phyloP scores from a whole-genome alignment of 164 flowering plant genomes.

The Nymphaea colorata region DNA sequence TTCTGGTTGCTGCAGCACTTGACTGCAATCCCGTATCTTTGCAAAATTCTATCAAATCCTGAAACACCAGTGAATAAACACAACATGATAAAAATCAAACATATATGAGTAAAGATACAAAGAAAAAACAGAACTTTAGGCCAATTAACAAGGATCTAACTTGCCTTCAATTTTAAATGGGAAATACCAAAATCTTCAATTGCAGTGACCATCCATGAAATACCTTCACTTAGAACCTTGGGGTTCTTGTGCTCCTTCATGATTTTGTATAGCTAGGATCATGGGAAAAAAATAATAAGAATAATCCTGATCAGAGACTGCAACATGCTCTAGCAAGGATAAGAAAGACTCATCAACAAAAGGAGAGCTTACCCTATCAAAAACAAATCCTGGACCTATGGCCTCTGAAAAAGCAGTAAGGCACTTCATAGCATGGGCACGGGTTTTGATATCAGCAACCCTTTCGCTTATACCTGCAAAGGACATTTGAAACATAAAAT shows the following conservation, averaged over 20 bases:
- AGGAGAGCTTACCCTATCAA: conserved; percentile 67
- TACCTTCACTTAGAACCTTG: conserved; percentile 95
- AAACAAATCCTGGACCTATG: conserved; percentile 92
- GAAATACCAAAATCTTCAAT: conserved; percentile 89
- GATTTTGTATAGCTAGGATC: conserved; percentile 63
- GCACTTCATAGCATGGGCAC: conserved; percentile 92
- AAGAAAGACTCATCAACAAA: background rate
- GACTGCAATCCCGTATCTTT: conserved; percentile 95
- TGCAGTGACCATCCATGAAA: conserved; percentile 93
- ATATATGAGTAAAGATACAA: background rate
- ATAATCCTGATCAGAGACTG: background rate
- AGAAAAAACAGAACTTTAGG: background rate
- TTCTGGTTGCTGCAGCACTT: conserved; percentile 93
- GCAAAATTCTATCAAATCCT: conserved; percentile 97
- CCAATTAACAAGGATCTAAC: conserved; percentile 4
- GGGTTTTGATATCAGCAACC: conserved; percentile 96
- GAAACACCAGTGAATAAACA: conserved; percentile 4
- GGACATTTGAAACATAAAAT: background rate
- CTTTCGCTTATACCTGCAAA: conserved; percentile 74
- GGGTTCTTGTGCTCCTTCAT: conserved; percentile 99
- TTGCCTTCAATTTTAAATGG: conserved; percentile 81
- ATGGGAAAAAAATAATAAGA: background rate
- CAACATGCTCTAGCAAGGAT: background rate
- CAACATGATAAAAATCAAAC: background rate
- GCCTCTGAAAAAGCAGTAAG: conserved; percentile 90